phyloP scores from a whole-genome alignment of 2,329 filamentous ascomycete species.

The Penicillium glabrum region DNA sequence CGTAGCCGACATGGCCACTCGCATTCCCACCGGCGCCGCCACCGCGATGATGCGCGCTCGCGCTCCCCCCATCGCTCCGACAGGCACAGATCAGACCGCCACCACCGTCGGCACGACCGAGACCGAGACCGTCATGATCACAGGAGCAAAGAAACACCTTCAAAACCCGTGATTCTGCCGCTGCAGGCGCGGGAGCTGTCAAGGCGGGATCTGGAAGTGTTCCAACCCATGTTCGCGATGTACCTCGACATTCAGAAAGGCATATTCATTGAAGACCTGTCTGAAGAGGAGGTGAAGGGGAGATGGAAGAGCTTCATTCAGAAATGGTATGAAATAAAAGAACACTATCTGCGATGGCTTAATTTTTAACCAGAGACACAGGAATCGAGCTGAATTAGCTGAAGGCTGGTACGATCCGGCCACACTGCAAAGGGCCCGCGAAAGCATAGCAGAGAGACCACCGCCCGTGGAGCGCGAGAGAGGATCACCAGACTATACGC shows the following conservation, averaged over 20 bases:
- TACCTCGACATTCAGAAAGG: conserved; percentile 89
- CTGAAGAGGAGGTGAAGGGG: conserved; percentile 73
- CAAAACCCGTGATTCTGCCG: conserved; percentile 54
- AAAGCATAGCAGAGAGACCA: conserved; percentile 19
- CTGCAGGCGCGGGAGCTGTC: conserved; percentile 65
- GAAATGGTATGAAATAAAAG: conserved; percentile 66
- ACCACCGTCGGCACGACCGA: conserved; percentile 38
- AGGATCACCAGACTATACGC: conserved; percentile 25
- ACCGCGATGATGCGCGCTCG: conserved; percentile 31
- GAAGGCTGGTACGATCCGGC: conserved; percentile 92
- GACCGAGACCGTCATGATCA: conserved; percentile 27
- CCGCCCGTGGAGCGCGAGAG: neutral
- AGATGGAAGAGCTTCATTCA: conserved; percentile 91
- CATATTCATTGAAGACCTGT: conserved; percentile 65
- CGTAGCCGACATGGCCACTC: conserved; percentile 18
- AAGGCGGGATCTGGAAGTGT: conserved; percentile 66
- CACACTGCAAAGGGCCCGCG: conserved; percentile 58
- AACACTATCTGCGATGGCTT: neutral
- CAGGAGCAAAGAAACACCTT: conserved; percentile 14
- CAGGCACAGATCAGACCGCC: conserved; percentile 34
- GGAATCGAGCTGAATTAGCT: conserved; percentile 81
- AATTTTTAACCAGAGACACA: conserved; percentile 42
- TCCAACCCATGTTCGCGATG: conserved; percentile 72
- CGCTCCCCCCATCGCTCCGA: conserved; percentile 36
- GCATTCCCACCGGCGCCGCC: conserved; percentile 22